Evolutionary conservation across 805 yeast genomes (phyloP), one percentile per base, ranked within the genome.

Genomic region (Yamadazyma endophytica): DNA sequence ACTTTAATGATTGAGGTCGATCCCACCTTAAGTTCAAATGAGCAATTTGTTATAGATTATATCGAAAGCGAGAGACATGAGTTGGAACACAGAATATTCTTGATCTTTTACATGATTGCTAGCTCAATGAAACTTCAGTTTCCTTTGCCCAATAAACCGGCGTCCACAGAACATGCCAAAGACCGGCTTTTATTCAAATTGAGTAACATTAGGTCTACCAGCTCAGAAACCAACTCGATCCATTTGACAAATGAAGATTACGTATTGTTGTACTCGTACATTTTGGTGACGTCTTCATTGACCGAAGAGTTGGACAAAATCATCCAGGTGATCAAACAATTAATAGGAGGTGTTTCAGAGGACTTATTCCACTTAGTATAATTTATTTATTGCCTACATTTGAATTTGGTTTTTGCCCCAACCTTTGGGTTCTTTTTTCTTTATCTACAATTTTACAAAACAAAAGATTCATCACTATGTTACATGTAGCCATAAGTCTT

Each of bases 81-180:
- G 47, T 60, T 86, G 13, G 83, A 82, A 47, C 79, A 79, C 40
- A 56, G 90, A 13, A 73, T 85, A 2, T 85, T 85, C 42, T 58
- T 85, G 37, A 76, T 82, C 5, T 85, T 85, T 50, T 86, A 86
- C 58, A 79, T 79, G 81, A 58, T 81, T 11, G 78, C 94, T 2
- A 77, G 90, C 8, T 82, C 94, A 0, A 64, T 85, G 61, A 71
- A 76, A 25, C 59, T 85, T 7, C 87, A 88, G 3, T 75, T 83
- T 35, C 95, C 95, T 2, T 50, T 85, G 15, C 94, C 95, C 0
- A 74, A 71, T 15, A 79, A 78, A 43, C 80, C 89, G 1, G 90
- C 92, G 0, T 77, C 85, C 0, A 80, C 87, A 0, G 83, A 75
- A 25, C 83, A 80, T 49, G 80, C 92, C 1, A 74, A 79, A 43